Evolutionary conservation across 352 stramenopile species (phyloP).

Genomic region (Lagenidium sp.): DNA sequence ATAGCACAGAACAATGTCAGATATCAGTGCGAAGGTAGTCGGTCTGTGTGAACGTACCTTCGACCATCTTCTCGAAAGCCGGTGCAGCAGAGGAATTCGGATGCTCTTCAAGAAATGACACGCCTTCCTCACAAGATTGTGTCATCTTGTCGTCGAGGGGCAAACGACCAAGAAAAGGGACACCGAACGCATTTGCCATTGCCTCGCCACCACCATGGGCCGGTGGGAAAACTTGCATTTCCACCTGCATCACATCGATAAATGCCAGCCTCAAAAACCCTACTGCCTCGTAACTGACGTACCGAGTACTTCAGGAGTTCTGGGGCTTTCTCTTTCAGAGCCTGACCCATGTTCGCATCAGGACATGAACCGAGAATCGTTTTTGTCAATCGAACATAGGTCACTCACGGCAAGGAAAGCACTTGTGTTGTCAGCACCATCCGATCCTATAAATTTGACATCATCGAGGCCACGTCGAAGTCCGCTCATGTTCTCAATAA

Average conservation of each 20-base stretch:
- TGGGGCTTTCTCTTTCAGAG: constrained; percentile 81
- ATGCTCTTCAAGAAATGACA: constrained; percentile 90
- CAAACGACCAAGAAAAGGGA: constrained; percentile 95
- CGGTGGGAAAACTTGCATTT: constrained; percentile 90
- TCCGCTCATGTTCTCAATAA: constrained; percentile 99
- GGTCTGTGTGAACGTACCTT: constrained; percentile 11
- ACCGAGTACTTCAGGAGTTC: constrained; percentile 56
- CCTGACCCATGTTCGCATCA: too few species aligned
- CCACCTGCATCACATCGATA: constrained; percentile 22
- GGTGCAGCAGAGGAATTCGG: constrained; percentile 57
- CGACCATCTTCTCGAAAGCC: constrained; percentile 65
- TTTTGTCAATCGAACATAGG: too few species aligned
- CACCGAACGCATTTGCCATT: constrained; percentile 95
- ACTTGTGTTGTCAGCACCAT: constrained; percentile 47
- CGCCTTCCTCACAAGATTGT: constrained; percentile 92
- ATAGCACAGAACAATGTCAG: too few species aligned
- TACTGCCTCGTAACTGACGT: neutral
- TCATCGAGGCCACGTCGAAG: constrained; percentile 79
- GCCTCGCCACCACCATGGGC: constrained; percentile 80
- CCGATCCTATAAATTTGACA: constrained; percentile 51
- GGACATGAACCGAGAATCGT: neutral
- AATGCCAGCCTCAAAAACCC: neutral
- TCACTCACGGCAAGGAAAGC: constrained; percentile 47
- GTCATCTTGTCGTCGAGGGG: constrained; percentile 97
- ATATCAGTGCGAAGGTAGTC: too few species aligned